Evolutionary conservation across 306 rosid species (phyloP).

Genomic region (Phaseolus lunatus): DNA sequence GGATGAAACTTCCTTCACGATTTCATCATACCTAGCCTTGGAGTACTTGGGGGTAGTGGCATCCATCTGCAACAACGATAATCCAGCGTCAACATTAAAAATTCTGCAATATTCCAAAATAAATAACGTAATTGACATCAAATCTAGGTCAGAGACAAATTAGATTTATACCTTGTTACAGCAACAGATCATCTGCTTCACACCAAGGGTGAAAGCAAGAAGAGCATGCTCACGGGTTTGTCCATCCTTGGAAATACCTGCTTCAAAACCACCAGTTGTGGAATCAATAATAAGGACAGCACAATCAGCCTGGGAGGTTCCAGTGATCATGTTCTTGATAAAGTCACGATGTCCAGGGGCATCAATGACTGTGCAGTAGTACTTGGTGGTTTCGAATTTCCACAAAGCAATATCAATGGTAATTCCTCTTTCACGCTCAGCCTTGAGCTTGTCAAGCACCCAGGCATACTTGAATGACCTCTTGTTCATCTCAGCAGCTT

Average conservation of each 20-base stretch:
- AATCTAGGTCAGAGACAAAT: background rate
- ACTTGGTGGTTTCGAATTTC: slow-evolving; percentile 54
- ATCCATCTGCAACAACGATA: slow-evolving; percentile 49
- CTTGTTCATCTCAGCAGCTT: slow-evolving; percentile 57
- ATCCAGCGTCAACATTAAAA: background rate
- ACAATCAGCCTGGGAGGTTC: slow-evolving; percentile 64
- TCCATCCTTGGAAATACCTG: slow-evolving; percentile 58
- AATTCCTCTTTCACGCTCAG: slow-evolving; percentile 51
- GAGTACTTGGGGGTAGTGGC: slow-evolving; percentile 72
- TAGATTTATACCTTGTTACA: slow-evolving; percentile 46
- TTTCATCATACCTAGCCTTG: slow-evolving; percentile 60
- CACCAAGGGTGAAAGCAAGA: slow-evolving; percentile 56
- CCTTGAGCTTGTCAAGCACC: slow-evolving; percentile 54
- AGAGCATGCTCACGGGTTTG: slow-evolving; percentile 58
- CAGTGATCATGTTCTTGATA: slow-evolving; percentile 68
- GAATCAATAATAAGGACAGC: slow-evolving; percentile 50
- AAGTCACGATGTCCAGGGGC: slow-evolving; percentile 62
- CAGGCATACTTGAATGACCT: slow-evolving; percentile 53
- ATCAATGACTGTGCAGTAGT: slow-evolving; percentile 67
- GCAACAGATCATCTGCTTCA: slow-evolving; percentile 56
- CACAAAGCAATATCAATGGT: slow-evolving; percentile 56
- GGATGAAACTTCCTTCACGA: slow-evolving; percentile 56
- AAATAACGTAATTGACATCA: too few relatives aligned
- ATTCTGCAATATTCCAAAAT: too few relatives aligned
- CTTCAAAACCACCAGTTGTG: slow-evolving; percentile 58